Conservation (phyloP, 2,329 filamentous ascomycete genomes). For the Alternaria brassicae region DNA sequence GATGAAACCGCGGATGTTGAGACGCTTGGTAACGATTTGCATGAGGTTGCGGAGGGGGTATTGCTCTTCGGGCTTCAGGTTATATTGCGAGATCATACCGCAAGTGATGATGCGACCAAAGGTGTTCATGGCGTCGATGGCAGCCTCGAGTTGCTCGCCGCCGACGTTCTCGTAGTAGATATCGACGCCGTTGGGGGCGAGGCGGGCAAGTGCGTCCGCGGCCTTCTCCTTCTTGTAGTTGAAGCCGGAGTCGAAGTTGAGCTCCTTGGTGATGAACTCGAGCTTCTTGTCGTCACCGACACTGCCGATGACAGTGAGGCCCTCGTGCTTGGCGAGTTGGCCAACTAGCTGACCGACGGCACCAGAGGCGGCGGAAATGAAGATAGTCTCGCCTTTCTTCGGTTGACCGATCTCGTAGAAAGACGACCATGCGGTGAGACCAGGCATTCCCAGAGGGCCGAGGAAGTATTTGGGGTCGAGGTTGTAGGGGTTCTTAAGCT, state of each 20-base stretch:
- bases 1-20: slow-evolving; percentile 79
- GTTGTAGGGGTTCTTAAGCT: slow-evolving; percentile 73
- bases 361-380: slow-evolving; percentile 79
- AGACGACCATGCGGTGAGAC: slow-evolving; percentile 75
- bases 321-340: slow-evolving; percentile 82
- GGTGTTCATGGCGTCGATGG: slow-evolving; percentile 68
- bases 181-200: slow-evolving; percentile 80
- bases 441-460: slow-evolving; percentile 79
- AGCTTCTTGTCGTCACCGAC: slow-evolving; percentile 83
- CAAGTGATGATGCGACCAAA: slow-evolving; percentile 69
- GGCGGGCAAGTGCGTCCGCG: slow-evolving; percentile 68
- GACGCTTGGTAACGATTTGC: slow-evolving; percentile 69
- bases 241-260: slow-evolving; percentile 77
- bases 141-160: slow-evolving; percentile 75
- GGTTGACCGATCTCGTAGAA: slow-evolving; percentile 79
- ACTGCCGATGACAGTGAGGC: slow-evolving; percentile 78
- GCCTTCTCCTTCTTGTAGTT: slow-evolving; percentile 88
- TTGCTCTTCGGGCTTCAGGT: slow-evolving; percentile 62
- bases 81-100: slow-evolving; percentile 80
- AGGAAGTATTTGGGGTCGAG: slow-evolving; percentile 73
- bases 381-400: slow-evolving; percentile 80
- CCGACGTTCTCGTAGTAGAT: slow-evolving; percentile 86
- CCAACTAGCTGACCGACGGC: slow-evolving; percentile 85
- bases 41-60: slow-evolving; percentile 73
- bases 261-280: slow-evolving; percentile 72